Base-by-base conservation (phyloP, 257 asterid species). In the Lavandula angustifolia region DNA sequence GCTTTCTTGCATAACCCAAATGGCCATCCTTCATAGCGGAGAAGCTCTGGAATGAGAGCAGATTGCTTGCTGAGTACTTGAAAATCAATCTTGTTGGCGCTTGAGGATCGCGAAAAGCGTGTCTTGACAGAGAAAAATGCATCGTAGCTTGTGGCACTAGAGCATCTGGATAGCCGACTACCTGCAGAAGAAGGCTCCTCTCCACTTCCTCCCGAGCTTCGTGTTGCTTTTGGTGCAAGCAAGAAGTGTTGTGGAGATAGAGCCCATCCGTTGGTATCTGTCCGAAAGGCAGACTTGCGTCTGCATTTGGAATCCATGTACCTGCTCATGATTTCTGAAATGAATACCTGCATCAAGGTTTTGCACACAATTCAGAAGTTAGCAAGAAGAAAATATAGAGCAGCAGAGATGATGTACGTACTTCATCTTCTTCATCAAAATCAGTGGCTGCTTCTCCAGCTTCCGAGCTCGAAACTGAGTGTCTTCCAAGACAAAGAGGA, bases 1-100 rank as follows among this genome's bases (percentile, higher is more conserved):
- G 82, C 72, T 76, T 76, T 82, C 74, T 86, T 78, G 78, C 82
- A 78, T 43, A 90, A 87, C 9, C 96, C 97, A 69, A 91, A 85
- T 0, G 97, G 96, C 97, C 96, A 88, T 52, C 97, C 96, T 66
- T 88, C 72, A 63, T 82, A 82, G 29, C 78, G 82, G 17, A 78
- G 33, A 9, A 85, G 59, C 75, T 84, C 90, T 53, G 74, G 56
- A 40, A 87, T 62, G n/a, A 77, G 44, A 49, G 22, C 58, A 6
- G 84, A 77, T 5, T 73, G 44, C 52, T 76, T 68, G 11, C 66
- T 64, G 27, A 66, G 49, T 33, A 79, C 85, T 29, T 50, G 79
- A 51, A 74, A 72, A 35, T 84, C 91, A 16, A 79, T 64, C 72
- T 72, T 75, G 72, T 78, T 84, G 73, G 79, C 68, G 75, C 97